phyloP scores from a whole-genome alignment of 805 yeast genomes.

The Wickerhamiella kazuoi region DNA sequence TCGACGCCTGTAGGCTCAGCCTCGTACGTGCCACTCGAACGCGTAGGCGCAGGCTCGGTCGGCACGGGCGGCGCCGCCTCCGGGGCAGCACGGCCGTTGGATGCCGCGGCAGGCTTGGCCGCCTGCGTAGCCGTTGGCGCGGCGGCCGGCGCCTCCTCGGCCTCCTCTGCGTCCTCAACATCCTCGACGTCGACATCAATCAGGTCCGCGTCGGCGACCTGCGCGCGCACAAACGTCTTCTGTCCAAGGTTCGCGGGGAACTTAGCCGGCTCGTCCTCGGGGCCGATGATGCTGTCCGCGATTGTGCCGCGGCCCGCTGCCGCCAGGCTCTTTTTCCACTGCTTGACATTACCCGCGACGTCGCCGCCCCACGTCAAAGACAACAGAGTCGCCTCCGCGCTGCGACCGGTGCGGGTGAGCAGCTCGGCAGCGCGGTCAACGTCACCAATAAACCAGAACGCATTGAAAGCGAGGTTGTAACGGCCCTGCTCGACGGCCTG shows the following conservation, averaged over 20 bases:
- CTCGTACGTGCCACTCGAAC: not conserved
- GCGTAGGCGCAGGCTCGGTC: too few relatives aligned
- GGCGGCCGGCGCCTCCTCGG: slow-evolving; percentile 12
- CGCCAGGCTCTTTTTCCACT: slow-evolving; percentile 50
- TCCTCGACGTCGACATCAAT: slow-evolving; percentile 24
- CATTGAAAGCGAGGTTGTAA: slow-evolving; percentile 79
- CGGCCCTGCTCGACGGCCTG: slow-evolving; percentile 57
- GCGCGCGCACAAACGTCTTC: slow-evolving; percentile 8
- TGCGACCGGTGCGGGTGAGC: slow-evolving; percentile 48
- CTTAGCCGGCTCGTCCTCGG: slow-evolving; percentile 21
- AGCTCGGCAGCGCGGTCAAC: slow-evolving; percentile 43
- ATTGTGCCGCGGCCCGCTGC: slow-evolving; percentile 35
- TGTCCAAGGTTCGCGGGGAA: slow-evolving; percentile 22
- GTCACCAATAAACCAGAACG: slow-evolving; percentile 76
- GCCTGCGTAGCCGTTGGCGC: slow-evolving; percentile 17
- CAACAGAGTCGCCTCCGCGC: slow-evolving; percentile 71
- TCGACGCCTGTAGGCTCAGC: not conserved
- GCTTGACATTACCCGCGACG: slow-evolving; percentile 30
- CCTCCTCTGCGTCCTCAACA: slow-evolving; percentile 6
- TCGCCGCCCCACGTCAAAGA: slow-evolving; percentile 50
- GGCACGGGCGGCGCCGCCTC: too few relatives aligned
- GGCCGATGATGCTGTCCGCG: slow-evolving; percentile 42
- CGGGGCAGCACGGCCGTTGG: too few relatives aligned
- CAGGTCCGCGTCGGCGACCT: slow-evolving; percentile 19
- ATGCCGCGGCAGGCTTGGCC: slow-evolving; percentile 7